These are phyloP conservation scores for Bacidia gigantensis DNA, from an alignment of 495 filamentous ascomycete genomes.

Conservation along the genomic window DNA sequence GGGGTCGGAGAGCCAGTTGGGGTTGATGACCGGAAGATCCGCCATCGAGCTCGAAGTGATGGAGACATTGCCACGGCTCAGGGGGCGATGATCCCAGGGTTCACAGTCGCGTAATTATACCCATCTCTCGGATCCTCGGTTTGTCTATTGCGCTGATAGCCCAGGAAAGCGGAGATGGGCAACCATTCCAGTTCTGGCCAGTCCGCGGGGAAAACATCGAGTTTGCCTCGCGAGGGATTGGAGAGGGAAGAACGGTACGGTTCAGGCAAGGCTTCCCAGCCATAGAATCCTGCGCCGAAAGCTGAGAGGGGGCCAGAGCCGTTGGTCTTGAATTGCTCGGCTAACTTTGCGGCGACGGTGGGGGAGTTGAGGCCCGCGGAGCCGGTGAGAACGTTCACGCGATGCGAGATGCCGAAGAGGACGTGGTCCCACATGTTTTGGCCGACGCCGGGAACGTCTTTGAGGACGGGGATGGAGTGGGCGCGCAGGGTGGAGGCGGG, in stretches of 20 bases:
- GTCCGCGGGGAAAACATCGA: slow-evolving; percentile 27
- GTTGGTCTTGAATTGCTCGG: slow-evolving; percentile 11
- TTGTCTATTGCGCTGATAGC: slow-evolving; percentile 7
- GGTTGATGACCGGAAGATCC: slow-evolving; percentile 14
- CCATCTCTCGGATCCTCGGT: slow-evolving; percentile 19
- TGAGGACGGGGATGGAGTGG: slow-evolving; percentile 28
- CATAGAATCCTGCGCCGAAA: slow-evolving; percentile 20
- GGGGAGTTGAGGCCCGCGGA: slow-evolving; percentile 9
- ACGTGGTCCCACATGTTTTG: slow-evolving; percentile 31
- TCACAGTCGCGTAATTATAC: slow-evolving; percentile 27
- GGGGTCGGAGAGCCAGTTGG: slow-evolving; percentile 34
- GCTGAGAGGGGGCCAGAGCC: slow-evolving; percentile 14
- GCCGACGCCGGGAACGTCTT: slow-evolving; percentile 31
- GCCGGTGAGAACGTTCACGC: slow-evolving; percentile 27
- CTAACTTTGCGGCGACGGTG: slow-evolving; percentile 1
- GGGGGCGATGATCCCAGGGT: slow-evolving; percentile 27
- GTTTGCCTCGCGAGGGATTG: slow-evolving; percentile 7
- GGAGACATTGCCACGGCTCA: slow-evolving; percentile 24
- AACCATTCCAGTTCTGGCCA: slow-evolving; percentile 40
- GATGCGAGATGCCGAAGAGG: slow-evolving; percentile 22
- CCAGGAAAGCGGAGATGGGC: slow-evolving; percentile 16
- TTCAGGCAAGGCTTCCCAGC: slow-evolving; percentile 26
- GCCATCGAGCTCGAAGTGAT: slow-evolving; percentile 8
- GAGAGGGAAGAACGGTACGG: slow-evolving; percentile 13
- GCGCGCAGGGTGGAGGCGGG: slow-evolving; percentile 24